A percentile compares a stretch with the other conserved stretches of the same genome.
Conservation (phyloP, 2,329 filamentous ascomycete genomes). For the Aspergillus sp. region DNA sequence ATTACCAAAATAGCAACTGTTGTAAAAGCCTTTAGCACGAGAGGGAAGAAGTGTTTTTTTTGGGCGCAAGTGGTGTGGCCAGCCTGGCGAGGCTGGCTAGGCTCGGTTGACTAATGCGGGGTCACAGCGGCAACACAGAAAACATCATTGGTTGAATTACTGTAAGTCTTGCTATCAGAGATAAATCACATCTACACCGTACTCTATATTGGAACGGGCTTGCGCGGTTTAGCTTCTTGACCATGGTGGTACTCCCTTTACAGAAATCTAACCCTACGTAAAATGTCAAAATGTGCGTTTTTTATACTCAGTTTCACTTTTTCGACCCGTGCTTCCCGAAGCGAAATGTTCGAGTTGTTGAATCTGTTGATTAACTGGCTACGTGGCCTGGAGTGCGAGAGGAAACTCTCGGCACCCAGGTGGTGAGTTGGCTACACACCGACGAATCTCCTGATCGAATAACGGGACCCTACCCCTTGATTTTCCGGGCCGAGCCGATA, state of each 20-base stretch:
- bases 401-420: background rate
- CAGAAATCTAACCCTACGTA: background rate
- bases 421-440: background rate
- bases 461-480: background rate
- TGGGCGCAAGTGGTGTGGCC: background rate
- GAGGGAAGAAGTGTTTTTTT: background rate
- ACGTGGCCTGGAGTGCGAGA: too few relatives aligned
- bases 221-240: background rate
- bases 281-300: background rate
- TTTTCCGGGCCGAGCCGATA: background rate
- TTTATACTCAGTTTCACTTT: background rate
- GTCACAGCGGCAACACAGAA: background rate
- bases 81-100: background rate
- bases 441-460: background rate
- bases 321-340: background rate
- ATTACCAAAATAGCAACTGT: background rate
- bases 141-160: background rate
- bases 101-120: background rate
- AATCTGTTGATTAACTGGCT: too few relatives aligned
- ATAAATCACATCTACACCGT: background rate
- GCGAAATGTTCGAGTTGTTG: background rate
- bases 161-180: background rate
- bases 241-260: background rate
- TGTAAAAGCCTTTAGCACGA: background rate
- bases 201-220: background rate